These are phyloP conservation scores for Blastobotrys persicus DNA, from an alignment of 1,139 yeast genomes.

Conservation along the genomic window DNA sequence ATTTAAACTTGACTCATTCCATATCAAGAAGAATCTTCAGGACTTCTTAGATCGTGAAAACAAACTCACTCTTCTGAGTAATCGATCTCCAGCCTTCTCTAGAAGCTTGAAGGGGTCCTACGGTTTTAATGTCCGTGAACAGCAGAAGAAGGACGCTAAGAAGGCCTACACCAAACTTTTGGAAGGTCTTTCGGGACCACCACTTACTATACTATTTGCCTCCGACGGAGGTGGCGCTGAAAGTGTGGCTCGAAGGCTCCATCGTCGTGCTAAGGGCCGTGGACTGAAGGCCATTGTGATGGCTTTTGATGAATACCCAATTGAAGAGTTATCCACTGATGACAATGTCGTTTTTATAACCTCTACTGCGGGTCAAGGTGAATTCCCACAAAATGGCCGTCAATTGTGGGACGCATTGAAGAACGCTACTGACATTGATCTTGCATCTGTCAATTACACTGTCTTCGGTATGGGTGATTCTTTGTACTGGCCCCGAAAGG, in stretches of 20 bases:
- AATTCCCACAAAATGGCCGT: constrained; percentile 93
- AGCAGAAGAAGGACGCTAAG: constrained; percentile 68
- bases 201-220: constrained; percentile 84
- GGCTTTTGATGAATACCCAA: constrained; percentile 81
- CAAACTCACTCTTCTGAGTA: constrained; percentile 71
- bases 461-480: constrained; percentile 95
- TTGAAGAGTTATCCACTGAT: constrained; percentile 79
- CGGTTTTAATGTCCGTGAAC: constrained; percentile 58
- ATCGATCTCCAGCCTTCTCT: constrained; percentile 70
- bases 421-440: constrained; percentile 65
- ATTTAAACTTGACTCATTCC: constrained; percentile 82
- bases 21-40: constrained; percentile 70
- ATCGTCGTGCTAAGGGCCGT: constrained; percentile 79
- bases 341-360: constrained; percentile 78
- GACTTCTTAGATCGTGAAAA: constrained; percentile 87
- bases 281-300: constrained; percentile 76
- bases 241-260: constrained; percentile 73
- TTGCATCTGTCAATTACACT: constrained; percentile 65
- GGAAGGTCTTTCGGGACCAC: constrained; percentile 91
- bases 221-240: constrained; percentile 97
- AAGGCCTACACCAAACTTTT: constrained; percentile 73
- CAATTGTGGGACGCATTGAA: constrained; percentile 84
- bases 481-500: constrained; percentile 95
- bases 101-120: constrained; percentile 65
- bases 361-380: constrained; percentile 98